Conservation (phyloP, 192 early-diverging fungal species). For the Spizellomyces sp. region DNA sequence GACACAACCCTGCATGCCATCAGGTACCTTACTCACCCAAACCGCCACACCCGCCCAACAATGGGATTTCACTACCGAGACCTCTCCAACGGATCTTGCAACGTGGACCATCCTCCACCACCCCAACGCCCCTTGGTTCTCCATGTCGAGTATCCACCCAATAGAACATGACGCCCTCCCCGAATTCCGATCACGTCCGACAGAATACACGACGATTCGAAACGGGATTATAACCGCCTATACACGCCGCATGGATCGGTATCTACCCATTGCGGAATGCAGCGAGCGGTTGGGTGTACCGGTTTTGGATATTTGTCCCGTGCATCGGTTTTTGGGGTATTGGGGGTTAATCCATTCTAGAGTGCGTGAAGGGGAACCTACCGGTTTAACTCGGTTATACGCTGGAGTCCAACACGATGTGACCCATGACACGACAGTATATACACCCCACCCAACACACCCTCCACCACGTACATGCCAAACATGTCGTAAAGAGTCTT, state of each 20-base stretch:
- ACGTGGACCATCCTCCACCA: neutral
- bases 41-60: neutral
- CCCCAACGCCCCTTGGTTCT: constrained; percentile 12
- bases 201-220: constrained; percentile 13
- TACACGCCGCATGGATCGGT: neutral
- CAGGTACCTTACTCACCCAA: neutral
- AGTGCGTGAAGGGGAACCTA: constrained; percentile 1
- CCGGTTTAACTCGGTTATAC: neutral
- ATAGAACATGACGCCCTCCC: neutral
- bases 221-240: constrained; percentile 22
- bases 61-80: neutral
- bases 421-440: neutral
- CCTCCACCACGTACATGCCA: constrained; percentile 3
- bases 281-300: neutral
- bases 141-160: constrained; percentile 1
- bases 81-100: neutral
- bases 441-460: neutral
- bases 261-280: constrained; percentile 25
- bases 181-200: neutral
- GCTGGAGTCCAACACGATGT: neutral
- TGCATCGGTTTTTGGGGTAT: constrained; percentile 20
- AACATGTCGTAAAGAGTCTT: neutral
- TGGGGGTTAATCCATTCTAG: constrained; percentile 29
- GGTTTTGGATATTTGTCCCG: constrained; percentile 3
- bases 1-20: neutral